Conservation (phyloP, 805 yeast genomes). For the Myxozyma neglecta region DNA sequence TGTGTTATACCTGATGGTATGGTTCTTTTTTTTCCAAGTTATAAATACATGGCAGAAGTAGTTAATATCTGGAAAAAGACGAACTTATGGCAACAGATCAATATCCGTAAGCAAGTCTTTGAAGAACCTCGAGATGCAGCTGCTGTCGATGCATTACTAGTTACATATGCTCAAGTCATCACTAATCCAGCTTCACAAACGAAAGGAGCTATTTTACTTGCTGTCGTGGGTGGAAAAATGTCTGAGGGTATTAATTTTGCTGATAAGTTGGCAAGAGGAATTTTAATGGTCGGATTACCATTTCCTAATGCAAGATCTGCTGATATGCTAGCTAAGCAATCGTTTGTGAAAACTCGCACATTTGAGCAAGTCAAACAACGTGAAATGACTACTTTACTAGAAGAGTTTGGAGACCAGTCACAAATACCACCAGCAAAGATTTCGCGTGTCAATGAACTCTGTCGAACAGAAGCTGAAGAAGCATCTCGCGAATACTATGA, state of each 20-base stretch:
- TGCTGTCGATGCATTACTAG: conserved; percentile 50
- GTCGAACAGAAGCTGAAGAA: conserved; percentile 46
- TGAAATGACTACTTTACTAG: neutral
- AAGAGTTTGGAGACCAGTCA: neutral
- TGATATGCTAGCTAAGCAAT: conserved; percentile 70
- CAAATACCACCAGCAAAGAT: neutral
- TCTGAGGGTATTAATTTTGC: conserved; percentile 93
- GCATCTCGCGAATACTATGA: conserved; percentile 66
- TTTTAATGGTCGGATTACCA: conserved; percentile 84
- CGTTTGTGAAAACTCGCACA: conserved; percentile 58
- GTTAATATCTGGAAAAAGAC: conserved; percentile 52
- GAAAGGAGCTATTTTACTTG: conserved; percentile 65
- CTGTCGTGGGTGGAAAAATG: conserved; percentile 90
- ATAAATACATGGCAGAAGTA: conserved; percentile 61
- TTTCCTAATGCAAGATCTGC: conserved; percentile 83
- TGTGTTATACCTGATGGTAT: conserved; percentile 65
- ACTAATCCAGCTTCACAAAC: neutral
- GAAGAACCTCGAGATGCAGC: conserved; percentile 53
- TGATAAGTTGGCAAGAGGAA: conserved; percentile 83
- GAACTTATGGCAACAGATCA: conserved; percentile 36
- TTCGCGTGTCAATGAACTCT: conserved; percentile 39
- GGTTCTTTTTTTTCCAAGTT: conserved; percentile 84
- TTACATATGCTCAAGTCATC: conserved; percentile 52
- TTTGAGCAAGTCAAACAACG: conserved; percentile 45
- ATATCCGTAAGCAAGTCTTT: conserved; percentile 45